phyloP scores from a whole-genome alignment of 345 rosid genomes.

The Euphorbia lathyris region DNA sequence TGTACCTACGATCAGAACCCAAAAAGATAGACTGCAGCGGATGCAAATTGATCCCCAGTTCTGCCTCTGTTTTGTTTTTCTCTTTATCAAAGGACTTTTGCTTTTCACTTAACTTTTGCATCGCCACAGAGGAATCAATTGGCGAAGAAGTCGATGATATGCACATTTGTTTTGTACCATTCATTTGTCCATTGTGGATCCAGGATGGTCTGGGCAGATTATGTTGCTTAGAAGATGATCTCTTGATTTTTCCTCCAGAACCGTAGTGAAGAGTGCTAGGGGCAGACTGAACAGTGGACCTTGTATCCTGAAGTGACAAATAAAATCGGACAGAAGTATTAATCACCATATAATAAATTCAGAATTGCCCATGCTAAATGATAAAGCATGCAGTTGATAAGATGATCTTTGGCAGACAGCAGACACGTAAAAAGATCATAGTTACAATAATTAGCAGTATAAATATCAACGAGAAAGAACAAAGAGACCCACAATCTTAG shows the following conservation, averaged over 20 bases:
- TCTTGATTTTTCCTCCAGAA: slow-evolving; percentile 89
- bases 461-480: not conserved
- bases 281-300: slow-evolving; percentile 38
- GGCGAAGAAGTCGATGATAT: slow-evolving; percentile 50
- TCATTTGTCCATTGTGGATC: slow-evolving; percentile 50
- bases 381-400: not conserved
- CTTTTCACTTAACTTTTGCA: slow-evolving; percentile 28
- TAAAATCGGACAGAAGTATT: not conserved
- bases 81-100: slow-evolving; percentile 28
- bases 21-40: slow-evolving; percentile 85
- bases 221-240: slow-evolving; percentile 48
- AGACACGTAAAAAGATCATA: not conserved
- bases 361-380: not conserved
- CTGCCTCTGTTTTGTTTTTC: slow-evolving; percentile 34
- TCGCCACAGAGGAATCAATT: slow-evolving; percentile 60
- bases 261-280: slow-evolving; percentile 50
- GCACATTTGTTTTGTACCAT: slow-evolving; percentile 31
- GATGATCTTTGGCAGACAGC: too few species aligned
- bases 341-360: not conserved
- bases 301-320: slow-evolving; percentile 44
- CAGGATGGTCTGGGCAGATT: slow-evolving; percentile 55
- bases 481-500: not conserved
- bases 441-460: not conserved
- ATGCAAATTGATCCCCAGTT: slow-evolving; percentile 41
- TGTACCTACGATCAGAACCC: slow-evolving; percentile 97